phyloP scores from a whole-genome alignment of 768 basidiomycete species.

The Psilocybe cubensis region DNA sequence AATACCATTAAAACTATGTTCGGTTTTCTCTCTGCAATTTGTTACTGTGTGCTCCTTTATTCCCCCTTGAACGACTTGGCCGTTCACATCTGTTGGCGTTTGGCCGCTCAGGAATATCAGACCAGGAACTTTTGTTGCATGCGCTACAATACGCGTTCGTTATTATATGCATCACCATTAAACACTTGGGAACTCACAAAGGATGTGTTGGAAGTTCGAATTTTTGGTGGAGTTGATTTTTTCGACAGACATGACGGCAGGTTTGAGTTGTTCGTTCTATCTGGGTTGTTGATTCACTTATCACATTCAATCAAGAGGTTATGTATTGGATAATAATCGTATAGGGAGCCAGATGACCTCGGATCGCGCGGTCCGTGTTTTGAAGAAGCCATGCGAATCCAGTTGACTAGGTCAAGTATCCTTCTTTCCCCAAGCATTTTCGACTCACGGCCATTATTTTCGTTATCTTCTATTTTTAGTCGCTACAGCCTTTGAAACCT shows the following conservation, averaged over 20 bases:
- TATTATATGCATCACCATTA: not conserved
- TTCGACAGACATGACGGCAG: slow-evolving; percentile 49
- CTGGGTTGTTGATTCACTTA: not conserved
- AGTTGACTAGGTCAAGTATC: not conserved
- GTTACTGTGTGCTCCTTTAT: slow-evolving; percentile 63
- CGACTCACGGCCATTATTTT: not conserved
- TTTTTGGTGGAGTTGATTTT: slow-evolving; percentile 57
- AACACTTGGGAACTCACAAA: slow-evolving; percentile 40
- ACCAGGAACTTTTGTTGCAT: slow-evolving; percentile 59
- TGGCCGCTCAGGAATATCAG: slow-evolving; percentile 67
- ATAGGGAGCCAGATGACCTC: slow-evolving; percentile 9
- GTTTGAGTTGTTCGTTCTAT: not conserved
- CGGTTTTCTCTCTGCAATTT: not conserved
- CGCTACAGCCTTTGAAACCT: not conserved
- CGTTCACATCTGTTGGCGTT: slow-evolving; percentile 52
- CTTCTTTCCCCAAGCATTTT: not conserved
- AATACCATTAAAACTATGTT: not conserved
- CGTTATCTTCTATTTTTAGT: not conserved
- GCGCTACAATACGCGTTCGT: slow-evolving; percentile 35
- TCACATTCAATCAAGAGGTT: not conserved
- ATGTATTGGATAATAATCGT: slow-evolving; percentile 1
- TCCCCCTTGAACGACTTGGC: slow-evolving; percentile 55
- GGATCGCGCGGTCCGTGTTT: slow-evolving; percentile 7
- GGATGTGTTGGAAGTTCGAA: slow-evolving; percentile 47
- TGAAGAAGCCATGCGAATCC: not conserved